Base-by-base conservation (phyloP, 1,139 yeast genomes). In the Magnusiomyces suaveolens region DNA sequence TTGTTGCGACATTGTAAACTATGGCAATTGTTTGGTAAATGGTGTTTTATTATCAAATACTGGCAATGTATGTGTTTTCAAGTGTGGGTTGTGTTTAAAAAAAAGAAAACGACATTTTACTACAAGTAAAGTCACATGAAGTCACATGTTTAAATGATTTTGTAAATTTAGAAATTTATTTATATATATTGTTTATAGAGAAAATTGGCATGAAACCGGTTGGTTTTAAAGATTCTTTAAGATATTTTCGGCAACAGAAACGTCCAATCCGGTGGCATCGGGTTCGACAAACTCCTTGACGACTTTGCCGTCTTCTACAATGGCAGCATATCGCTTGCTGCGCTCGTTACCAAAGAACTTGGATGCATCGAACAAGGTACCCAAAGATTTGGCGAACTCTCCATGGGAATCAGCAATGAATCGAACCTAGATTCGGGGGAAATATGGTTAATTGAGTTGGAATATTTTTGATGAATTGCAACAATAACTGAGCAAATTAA, bases 391-490 rank as follows among this genome's bases (percentile, higher is more conserved):
- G 59, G 85, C 78, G 65, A 87, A 87, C 47, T 79, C 83, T 25
- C 87, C 95, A 56, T 74, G 70, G 21, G 94, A 82, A 68, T 88
- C 97, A 52, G 95, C 89, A 60, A 87, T 74, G 65, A 87, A 81
- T 51, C 77, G 76, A 56, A 83, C 69, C 60, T 48, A 47, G 3
- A 16, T 12, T 23, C 71, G n/a, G n/a, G n/a, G n/a, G n/a, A n/a
- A n/a, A n/a, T n/a, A 41, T 41, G 21, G 46, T 41, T 41, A 41
- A 20, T 41, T 18, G 21, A 59, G 33, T 50, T 51, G 23, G 54
- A 54, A 16, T 51, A 54, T 3, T n/a, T n/a, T n/a, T n/a, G n/a
- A n/a, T 57, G 51, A 25, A 39, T 47, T 21, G 48, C 48, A 26
- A 43, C 24, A 8, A 14, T 29, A 46, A 32, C 2, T 23, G 14